phyloP scores from a whole-genome alignment of 371 early-diverging fungal species.

The Saksenaea oblongispora region DNA sequence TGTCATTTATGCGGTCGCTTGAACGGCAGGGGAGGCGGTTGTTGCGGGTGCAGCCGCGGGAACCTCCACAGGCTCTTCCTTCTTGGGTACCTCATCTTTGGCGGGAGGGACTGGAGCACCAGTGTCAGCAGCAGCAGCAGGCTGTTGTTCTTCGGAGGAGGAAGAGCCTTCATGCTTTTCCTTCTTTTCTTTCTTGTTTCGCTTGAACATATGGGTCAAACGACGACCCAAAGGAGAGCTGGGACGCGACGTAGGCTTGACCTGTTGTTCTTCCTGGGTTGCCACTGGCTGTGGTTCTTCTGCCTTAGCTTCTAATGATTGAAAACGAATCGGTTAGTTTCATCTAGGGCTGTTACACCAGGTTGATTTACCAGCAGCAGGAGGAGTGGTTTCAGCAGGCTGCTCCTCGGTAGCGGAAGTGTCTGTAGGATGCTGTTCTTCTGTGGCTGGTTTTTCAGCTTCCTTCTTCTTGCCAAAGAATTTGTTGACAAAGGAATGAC shows the following conservation, averaged over 20 bases:
- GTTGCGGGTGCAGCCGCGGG: slow-evolving; percentile 4
- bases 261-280: not conserved
- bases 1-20: slow-evolving; percentile 14
- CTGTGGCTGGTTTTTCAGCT: slow-evolving; percentile 11
- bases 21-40: slow-evolving; percentile 9
- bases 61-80: not conserved
- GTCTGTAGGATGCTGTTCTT: slow-evolving; percentile 12
- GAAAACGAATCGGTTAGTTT: not conserved
- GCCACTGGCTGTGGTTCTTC: not conserved
- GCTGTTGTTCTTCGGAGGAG: slow-evolving; percentile 1
- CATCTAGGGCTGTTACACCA: not conserved
- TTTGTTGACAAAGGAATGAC: slow-evolving; percentile 35
- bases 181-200: slow-evolving; percentile 11
- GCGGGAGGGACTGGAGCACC: slow-evolving; percentile 5
- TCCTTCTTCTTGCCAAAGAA: slow-evolving; percentile 43
- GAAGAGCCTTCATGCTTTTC: slow-evolving; percentile 3
- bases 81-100: not conserved
- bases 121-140: slow-evolving; percentile 2
- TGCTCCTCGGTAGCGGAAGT: slow-evolving; percentile 5
- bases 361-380: slow-evolving; percentile 22
- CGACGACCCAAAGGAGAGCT: slow-evolving; percentile 13
- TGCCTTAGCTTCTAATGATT: not conserved
- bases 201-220: slow-evolving; percentile 11
- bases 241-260: not conserved
- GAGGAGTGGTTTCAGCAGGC: slow-evolving; percentile 8